Conservation (phyloP, 2,329 filamentous ascomycete genomes). For the Xylaria sp. region DNA sequence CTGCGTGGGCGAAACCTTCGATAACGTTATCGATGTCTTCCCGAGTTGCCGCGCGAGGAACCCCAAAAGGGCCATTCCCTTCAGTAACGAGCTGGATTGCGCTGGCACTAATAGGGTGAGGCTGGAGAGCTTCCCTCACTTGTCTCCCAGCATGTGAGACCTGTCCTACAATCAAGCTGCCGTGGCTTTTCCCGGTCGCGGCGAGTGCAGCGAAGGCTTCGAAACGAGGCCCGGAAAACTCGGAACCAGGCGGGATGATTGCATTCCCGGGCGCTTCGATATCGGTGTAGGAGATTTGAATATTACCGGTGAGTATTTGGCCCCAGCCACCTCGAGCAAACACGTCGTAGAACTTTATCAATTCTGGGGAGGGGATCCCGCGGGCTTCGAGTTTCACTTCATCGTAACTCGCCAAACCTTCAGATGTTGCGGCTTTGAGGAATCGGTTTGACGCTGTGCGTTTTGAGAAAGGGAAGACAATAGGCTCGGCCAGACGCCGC, state of each 20-base stretch:
- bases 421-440: constrained; percentile 69
- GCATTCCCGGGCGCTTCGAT: constrained; percentile 64
- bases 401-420: constrained; percentile 68
- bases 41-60: constrained; percentile 44
- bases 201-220: constrained; percentile 64
- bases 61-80: constrained; percentile 58
- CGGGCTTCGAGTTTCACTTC: constrained; percentile 58
- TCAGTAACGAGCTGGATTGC: constrained; percentile 53
- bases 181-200: constrained; percentile 59
- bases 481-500: constrained; percentile 20
- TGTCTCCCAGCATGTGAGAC: constrained; percentile 72
- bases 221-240: constrained; percentile 62
- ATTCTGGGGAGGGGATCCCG: constrained; percentile 41
- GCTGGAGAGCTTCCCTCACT: constrained; percentile 48
- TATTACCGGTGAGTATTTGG: constrained; percentile 67
- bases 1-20: constrained; percentile 40
- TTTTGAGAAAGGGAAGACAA: constrained; percentile 55
- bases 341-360: constrained; percentile 61
- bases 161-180: constrained; percentile 67
- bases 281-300: constrained; percentile 68
- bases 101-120: constrained; percentile 53
- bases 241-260: constrained; percentile 63
- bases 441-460: constrained; percentile 66
- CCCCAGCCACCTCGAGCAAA: constrained; percentile 67
- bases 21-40: constrained; percentile 39